These are phyloP conservation scores for Aspergillus viridinutans DNA, from an alignment of 2,329 filamentous ascomycete species.

Conservation along the genomic window DNA sequence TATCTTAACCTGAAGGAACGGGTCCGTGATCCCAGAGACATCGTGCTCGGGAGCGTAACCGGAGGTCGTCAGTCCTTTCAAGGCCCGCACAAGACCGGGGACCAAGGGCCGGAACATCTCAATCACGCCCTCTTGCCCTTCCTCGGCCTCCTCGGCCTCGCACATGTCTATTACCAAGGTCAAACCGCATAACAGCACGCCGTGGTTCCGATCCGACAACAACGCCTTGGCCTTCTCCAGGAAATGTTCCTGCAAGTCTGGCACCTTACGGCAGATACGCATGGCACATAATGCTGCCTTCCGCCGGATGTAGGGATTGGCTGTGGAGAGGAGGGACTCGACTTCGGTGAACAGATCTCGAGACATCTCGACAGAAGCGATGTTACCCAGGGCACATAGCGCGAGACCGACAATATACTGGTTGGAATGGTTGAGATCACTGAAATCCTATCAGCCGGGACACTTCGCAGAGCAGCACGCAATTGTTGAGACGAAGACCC, in stretches of 20 bases:
- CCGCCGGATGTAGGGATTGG: conserved; percentile 95
- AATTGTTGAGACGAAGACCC: conserved; percentile 26
- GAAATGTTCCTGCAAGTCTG: conserved; percentile 95
- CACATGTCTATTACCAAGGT: conserved; percentile 89
- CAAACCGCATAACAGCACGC: conserved; percentile 85
- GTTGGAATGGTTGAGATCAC: conserved; percentile 93
- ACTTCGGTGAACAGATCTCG: conserved; percentile 95
- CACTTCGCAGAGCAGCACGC: not conserved
- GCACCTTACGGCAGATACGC: conserved; percentile 97
- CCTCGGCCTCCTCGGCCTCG: conserved; percentile 89
- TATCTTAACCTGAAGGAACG: conserved; percentile 96
- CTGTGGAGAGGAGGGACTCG: conserved; percentile 82
- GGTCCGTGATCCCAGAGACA: conserved; percentile 95
- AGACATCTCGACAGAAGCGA: conserved; percentile 97
- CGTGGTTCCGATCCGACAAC: conserved; percentile 89
- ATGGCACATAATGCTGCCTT: conserved; percentile 99
- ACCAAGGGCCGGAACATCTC: conserved; percentile 87
- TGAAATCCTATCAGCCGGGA: conserved; percentile 43
- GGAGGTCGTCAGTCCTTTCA: conserved; percentile 89
- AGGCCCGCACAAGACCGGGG: conserved; percentile 78
- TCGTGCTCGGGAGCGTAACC: conserved; percentile 98
- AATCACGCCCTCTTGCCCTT: conserved; percentile 81
- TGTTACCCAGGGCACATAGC: conserved; percentile 93
- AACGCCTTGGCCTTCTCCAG: conserved; percentile 87
- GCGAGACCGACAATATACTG: conserved; percentile 97